Base-by-base conservation (phyloP, 352 stramenopile species). In the Globisporangium echinulatum region DNA sequence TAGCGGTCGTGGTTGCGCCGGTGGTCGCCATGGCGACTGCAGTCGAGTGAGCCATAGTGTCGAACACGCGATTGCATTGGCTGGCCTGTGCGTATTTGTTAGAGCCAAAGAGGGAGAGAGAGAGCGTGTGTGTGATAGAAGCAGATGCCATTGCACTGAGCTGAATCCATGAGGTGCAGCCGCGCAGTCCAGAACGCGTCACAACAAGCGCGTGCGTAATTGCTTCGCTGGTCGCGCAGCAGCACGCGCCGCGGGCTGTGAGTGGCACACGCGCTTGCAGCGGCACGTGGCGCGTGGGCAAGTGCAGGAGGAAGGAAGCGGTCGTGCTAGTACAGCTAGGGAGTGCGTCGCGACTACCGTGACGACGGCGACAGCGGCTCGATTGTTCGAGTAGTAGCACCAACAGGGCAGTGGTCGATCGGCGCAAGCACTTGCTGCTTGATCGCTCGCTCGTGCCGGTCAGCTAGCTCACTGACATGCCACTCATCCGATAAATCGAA, bases 171-270 rank as follows among this genome's bases (percentile, higher is more conserved):
- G 25, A 33, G 13, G 50, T 38, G 52, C 52, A 44, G 42, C 3
- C 17, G 37, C 37, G 38, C 52, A 44, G 52, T 56, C 38, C 52
- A 56, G 52, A 56, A 56, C 52, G 39, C 48, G 52, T 56, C 52
- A 56, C 15, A n/a, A 0, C 19, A 7, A 11, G 17, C 50, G 33
- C 42, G 17, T 38, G 38, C 52, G 38, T 47, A 7, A 9, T n/a
- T 33, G 40, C 25, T 38, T 52, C 50, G 36, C 36, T 44, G 50
- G 33, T 49, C 39, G 52, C 25, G 8, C 5, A 10, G 1, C n/a
- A 54, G 49, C 19, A n/a, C 13, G 49, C 33, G 5, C 33, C 25
- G n/a, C 7, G 49, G 15, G 3, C 17, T 4, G 17, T 50, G 46
- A 36, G 14, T 50, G 46, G 46, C 46, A 36, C 15, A 33, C 2